These are phyloP conservation scores for Eruca vesicaria DNA, from an alignment of 441 rosid species.

Conservation along the genomic window DNA sequence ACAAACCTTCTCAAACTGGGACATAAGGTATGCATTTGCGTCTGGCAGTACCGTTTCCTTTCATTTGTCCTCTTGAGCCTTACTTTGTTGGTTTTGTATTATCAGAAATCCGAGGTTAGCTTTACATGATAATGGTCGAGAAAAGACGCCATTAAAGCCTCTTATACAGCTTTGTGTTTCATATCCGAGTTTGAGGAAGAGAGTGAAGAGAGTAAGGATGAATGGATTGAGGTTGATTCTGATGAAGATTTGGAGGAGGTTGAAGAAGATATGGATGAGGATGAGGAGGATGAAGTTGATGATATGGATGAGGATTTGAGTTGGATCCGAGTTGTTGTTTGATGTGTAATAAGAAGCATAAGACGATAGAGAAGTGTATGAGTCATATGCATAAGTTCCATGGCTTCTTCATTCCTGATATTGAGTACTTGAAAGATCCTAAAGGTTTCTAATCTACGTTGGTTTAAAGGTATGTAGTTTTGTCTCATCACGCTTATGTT, in stretches of 20 bases:
- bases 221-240: constrained; percentile 81
- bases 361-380: constrained; percentile 75
- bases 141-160: too few species aligned
- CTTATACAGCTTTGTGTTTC: too few species aligned
- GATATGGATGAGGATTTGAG: constrained; percentile 42
- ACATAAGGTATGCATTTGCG: too few species aligned
- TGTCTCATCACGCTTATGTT: neutral
- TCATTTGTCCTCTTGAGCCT: too few species aligned
- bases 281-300: too few species aligned
- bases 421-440: constrained; percentile 89
- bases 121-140: too few species aligned
- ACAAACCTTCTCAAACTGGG: too few species aligned
- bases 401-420: constrained; percentile 94
- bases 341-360: constrained; percentile 78
- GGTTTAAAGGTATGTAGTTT: constrained; percentile 64
- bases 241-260: constrained; percentile 52
- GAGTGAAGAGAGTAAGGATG: too few species aligned
- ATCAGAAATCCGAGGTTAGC: too few species aligned
- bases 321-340: constrained; percentile 87
- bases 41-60: too few species aligned
- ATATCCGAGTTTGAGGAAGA: too few species aligned
- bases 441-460: constrained; percentile 80
- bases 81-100: too few species aligned
- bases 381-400: constrained; percentile 95
- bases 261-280: constrained; percentile 59